Conservation (phyloP, 1,284 basidiomycete species). For the Puccinia coronata region DNA sequence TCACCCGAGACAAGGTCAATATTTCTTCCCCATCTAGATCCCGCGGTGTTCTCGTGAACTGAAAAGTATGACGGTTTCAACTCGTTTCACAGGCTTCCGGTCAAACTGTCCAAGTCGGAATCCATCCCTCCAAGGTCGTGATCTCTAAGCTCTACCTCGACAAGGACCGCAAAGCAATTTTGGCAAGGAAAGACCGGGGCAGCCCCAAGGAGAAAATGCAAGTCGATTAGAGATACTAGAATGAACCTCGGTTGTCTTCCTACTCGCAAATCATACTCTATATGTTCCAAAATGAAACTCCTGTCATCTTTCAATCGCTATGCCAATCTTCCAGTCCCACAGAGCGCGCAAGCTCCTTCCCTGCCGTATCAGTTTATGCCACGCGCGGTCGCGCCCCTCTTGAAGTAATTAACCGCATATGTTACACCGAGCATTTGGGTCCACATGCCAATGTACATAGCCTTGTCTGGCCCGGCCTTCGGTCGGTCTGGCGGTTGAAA, state of each 20-base stretch:
- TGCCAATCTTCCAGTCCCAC: neutral
- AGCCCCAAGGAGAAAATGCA: slow-evolving; percentile 36
- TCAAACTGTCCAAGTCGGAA: slow-evolving; percentile 85
- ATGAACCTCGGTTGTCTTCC: neutral
- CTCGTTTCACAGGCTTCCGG: slow-evolving; percentile 66
- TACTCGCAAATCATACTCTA: neutral
- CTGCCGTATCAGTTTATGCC: too few species aligned
- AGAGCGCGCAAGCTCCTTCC: neutral
- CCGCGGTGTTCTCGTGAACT: neutral
- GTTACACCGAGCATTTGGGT: too few species aligned
- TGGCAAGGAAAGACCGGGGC: slow-evolving; percentile 61
- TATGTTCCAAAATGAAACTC: slow-evolving; percentile 1
- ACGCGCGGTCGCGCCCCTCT: too few species aligned
- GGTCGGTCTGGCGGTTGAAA: too few species aligned
- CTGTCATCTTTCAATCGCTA: neutral
- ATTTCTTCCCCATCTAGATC: neutral
- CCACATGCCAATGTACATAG: too few species aligned
- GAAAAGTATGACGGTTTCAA: neutral
- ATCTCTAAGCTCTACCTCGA: slow-evolving; percentile 64
- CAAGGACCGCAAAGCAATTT: slow-evolving; percentile 62
- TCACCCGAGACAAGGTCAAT: slow-evolving; percentile 88
- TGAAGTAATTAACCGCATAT: neutral
- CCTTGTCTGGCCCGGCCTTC: too few species aligned
- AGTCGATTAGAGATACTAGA: slow-evolving; percentile 21
- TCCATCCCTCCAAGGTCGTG: slow-evolving; percentile 96